A percentile compares a stretch with the other conserved stretches of the same genome.
phyloP scores from a whole-genome alignment of 768 basidiomycete species.

The Agaricus blazei region DNA sequence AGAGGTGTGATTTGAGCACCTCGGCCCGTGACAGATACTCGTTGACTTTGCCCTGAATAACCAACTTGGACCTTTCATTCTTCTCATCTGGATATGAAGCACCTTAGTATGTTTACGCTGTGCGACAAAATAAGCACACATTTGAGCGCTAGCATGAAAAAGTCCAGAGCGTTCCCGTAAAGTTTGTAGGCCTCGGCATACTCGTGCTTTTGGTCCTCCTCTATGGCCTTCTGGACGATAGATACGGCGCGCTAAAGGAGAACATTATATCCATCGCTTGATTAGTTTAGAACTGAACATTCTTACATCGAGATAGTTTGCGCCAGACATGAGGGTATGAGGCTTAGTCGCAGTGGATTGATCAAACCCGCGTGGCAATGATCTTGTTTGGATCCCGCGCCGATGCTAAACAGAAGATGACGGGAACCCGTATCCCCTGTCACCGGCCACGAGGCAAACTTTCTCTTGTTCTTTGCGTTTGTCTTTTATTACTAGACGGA shows the following conservation, averaged over 20 bases:
- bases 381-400: neutral
- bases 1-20: conserved; percentile 81
- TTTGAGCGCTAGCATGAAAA: conserved; percentile 96
- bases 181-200: conserved; percentile 93
- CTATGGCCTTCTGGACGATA: conserved; percentile 89
- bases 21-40: conserved; percentile 94
- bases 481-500: neutral
- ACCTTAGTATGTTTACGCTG: neutral
- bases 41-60: conserved; percentile 83
- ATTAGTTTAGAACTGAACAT: neutral
- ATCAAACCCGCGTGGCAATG: neutral
- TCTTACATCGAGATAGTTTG: conserved; percentile 45
- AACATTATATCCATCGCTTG: neutral
- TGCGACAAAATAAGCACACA: conserved; percentile 37
- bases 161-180: conserved; percentile 94
- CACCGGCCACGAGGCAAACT: neutral
- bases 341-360: neutral
- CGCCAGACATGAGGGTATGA: conserved; percentile 30
- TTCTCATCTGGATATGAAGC: conserved; percentile 38
- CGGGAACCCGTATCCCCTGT: neutral
- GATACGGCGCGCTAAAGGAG: conserved; percentile 62
- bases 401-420: conserved; percentile 2
- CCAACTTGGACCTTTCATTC: conserved; percentile 85
- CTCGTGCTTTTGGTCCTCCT: conserved; percentile 88
- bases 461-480: neutral